A percentile compares a stretch with the other conserved stretches of the same genome.
Conservation (phyloP, 2,329 filamentous ascomycete species). For the Nakataea oryzae region DNA sequence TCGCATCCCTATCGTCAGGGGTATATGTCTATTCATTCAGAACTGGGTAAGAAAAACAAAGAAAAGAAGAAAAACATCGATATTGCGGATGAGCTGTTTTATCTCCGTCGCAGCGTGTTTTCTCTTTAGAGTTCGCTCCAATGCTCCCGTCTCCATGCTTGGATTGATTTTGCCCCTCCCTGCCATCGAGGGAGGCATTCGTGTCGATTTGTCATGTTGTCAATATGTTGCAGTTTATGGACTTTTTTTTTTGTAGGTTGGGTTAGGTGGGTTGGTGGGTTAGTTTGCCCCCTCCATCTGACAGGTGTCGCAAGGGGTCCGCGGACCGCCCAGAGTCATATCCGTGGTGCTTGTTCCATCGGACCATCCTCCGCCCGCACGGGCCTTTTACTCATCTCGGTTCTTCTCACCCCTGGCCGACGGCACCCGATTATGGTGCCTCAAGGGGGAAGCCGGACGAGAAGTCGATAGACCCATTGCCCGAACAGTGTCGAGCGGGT, state of each 20-base stretch:
- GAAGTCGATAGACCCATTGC: conserved; percentile 31
- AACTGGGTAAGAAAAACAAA: background rate
- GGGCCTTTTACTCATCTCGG: conserved; percentile 22
- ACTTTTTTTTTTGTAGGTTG: background rate
- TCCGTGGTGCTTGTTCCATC: background rate
- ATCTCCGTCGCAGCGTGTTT: background rate
- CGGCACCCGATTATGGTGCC: conserved; percentile 20
- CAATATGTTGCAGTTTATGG: background rate
- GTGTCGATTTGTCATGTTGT: background rate
- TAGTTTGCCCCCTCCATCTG: background rate
- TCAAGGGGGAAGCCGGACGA: conserved; percentile 34
- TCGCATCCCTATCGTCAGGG: background rate
- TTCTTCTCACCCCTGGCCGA: conserved; percentile 25
- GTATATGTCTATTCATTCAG: background rate
- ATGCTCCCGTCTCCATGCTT: background rate
- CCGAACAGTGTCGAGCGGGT: conserved; percentile 28
- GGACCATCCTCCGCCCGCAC: background rate
- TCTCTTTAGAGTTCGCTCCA: background rate
- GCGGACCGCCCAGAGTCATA: background rate
- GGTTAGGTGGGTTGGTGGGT: background rate
- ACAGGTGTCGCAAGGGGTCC: background rate
- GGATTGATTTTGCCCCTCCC: background rate
- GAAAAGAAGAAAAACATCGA: background rate
- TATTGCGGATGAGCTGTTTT: background rate
- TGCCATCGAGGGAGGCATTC: background rate